Evolutionary conservation across 1,284 basidiomycete genomes (phyloP).

Genomic region (Trichosporon ovoides): DNA sequence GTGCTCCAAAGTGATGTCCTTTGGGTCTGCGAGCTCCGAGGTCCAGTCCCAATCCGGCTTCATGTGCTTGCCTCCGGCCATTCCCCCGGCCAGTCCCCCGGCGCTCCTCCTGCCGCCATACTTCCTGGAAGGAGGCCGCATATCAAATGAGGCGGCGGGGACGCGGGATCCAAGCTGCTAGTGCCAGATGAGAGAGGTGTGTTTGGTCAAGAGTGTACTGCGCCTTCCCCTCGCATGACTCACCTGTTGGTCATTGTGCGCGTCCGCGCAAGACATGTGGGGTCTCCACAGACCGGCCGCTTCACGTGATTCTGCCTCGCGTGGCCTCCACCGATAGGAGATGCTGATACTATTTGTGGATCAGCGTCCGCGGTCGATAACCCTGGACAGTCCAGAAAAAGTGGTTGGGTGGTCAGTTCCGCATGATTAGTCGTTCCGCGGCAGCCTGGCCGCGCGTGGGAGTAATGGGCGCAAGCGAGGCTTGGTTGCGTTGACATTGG

Average conservation of each 20-base stretch:
- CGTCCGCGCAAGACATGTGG: too few relatives aligned
- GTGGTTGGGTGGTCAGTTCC: not conserved
- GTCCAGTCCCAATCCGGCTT: slow-evolving; percentile 52
- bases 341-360: not conserved
- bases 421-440: not conserved
- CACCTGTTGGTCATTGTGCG: too few relatives aligned
- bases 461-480: not conserved
- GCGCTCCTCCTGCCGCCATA: too few relatives aligned
- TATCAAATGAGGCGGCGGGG: too few relatives aligned
- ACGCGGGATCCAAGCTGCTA: too few relatives aligned
- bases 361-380: not conserved
- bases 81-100: too few relatives aligned
- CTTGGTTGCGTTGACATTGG: not conserved
- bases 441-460: not conserved
- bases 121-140: too few relatives aligned
- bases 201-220: too few relatives aligned
- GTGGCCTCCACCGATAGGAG: not conserved
- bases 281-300: too few relatives aligned
- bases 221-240: too few relatives aligned
- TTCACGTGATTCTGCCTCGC: not conserved
- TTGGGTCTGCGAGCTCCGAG: slow-evolving; percentile 17
- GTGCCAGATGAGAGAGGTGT: too few relatives aligned
- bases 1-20: slow-evolving; percentile 30
- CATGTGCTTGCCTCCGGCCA: too few relatives aligned
- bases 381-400: not conserved